Evolutionary conservation across 805 yeast species (phyloP), one percentile per base, ranked within the genome.

Genomic region (Metschnikowia lochheadii): DNA sequence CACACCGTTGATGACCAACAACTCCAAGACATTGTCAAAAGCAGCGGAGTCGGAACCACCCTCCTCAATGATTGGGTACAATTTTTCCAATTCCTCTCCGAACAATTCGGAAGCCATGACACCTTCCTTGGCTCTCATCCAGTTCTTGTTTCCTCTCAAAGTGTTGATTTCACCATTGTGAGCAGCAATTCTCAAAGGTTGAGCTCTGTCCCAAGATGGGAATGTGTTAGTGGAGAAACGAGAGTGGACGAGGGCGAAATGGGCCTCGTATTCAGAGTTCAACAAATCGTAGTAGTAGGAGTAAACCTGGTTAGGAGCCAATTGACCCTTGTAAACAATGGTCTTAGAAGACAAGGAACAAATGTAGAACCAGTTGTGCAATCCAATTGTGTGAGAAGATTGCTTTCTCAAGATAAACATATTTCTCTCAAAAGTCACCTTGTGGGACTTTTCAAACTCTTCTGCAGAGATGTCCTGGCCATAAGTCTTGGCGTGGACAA

Each of bases 151-250:
- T 60, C 99, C 99, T 70, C 98, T 82, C 65, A 92, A 75, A 38
- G 99, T 92, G 73, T 92, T 92, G 69, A 92, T 94, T 73, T 92
- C 99, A 78, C 99, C 99, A 69, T 92, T 92, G 74, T 92, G 99
- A 37, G 99, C 99, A 32, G 96, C 89, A 86, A 95, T 85, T 69
- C 98, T 80, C 64, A 92, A 79, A 44, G 99, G 99, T 73, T 92
- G 99, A 21, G 99, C 98, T 72, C 99, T 83, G 73, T 94, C 99
- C 99, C 99, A 92, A n/a, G 97, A 89, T 44, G 99, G 99, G 82
- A 92, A 92, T 44, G 99, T 92, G 71, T 92, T 92, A 32, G 99
- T 92, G 51, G 97, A 90, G 78, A 92, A 92, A 68, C 99, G 83
- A 21, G 98, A 91, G 75, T 92, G 99, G 46, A 92, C 98, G 39